Percentiles rank a stretch among this genome's conserved stretches.
These are phyloP conservation scores for Curvularia spicifera DNA, from an alignment of 2,329 filamentous ascomycete genomes.

Conservation along the genomic window DNA sequence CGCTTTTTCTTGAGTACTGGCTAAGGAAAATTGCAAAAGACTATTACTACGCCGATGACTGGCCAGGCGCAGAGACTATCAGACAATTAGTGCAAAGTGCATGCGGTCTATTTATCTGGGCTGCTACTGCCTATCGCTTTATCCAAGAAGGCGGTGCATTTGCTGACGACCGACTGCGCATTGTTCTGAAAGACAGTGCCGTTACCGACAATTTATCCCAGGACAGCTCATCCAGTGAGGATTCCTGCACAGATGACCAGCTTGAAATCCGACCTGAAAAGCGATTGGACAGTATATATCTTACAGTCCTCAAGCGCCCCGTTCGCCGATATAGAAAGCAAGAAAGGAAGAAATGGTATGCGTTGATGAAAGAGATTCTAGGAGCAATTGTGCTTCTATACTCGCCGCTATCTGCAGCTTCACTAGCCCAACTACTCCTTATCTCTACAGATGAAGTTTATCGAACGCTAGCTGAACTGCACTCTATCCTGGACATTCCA, in stretches of 20 bases:
- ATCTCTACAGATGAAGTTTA: neutral
- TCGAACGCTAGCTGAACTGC: neutral
- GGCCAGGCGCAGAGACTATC: constrained; percentile 26
- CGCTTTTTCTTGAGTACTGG: constrained; percentile 20
- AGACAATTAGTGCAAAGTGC: no score
- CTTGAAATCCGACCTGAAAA: no score
- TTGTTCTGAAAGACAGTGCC: no score
- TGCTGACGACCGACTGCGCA: no score
- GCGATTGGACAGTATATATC: constrained; percentile 7
- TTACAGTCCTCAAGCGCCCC: neutral
- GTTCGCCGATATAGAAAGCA: neutral
- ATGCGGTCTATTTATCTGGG: no score
- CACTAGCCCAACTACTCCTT: neutral
- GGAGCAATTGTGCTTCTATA: constrained; percentile 8
- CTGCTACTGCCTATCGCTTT: no score
- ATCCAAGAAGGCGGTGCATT: no score
- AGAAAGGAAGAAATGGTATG: constrained; percentile 2
- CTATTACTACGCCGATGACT: constrained; percentile 1
- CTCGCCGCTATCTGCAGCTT: constrained; percentile 4
- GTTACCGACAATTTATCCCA: no score
- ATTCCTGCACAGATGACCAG: no score
- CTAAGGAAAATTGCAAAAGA: constrained; percentile 8
- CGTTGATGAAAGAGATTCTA: neutral
- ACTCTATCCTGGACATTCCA: neutral
- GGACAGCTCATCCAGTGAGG: no score